Evolutionary conservation across 1,139 yeast genomes (phyloP).

Genomic region (Scheffersomyces titani): DNA sequence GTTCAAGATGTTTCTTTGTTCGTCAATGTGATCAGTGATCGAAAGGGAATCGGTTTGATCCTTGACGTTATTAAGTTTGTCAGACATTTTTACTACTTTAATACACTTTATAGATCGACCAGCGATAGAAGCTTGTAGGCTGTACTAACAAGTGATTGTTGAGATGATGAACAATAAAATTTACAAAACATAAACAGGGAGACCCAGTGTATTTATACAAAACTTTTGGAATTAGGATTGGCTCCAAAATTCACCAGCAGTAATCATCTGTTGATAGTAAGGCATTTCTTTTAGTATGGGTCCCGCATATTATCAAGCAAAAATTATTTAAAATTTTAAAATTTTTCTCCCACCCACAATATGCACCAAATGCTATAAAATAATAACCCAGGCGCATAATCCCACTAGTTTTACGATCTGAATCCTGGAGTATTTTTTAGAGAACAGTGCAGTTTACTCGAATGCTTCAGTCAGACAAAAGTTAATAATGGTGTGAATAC

Average conservation of each 20-base stretch:
- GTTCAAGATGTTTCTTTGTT: constrained; percentile 5
- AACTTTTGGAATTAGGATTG: background rate
- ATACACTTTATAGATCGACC: background rate
- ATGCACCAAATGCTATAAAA: background rate
- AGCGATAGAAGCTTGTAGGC: background rate
- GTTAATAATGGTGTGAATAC: background rate
- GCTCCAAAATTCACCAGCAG: background rate
- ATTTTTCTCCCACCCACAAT: background rate
- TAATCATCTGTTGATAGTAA: background rate
- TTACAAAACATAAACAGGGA: background rate
- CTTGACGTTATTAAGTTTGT: constrained; percentile 3
- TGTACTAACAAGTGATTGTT: background rate
- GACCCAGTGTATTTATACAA: background rate
- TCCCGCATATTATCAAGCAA: background rate
- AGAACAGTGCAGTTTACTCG: background rate
- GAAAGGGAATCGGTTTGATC: constrained; percentile 4
- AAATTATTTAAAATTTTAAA: too few relatives aligned
- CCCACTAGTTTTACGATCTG: background rate
- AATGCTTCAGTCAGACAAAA: background rate
- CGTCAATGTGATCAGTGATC: constrained; percentile 8
- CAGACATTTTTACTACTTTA: constrained; percentile 5
- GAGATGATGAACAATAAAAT: background rate
- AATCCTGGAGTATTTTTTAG: background rate
- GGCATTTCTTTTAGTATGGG: background rate
- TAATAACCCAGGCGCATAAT: background rate